Conservation (phyloP, 1,284 basidiomycete genomes). For the Puccinia hordei region DNA sequence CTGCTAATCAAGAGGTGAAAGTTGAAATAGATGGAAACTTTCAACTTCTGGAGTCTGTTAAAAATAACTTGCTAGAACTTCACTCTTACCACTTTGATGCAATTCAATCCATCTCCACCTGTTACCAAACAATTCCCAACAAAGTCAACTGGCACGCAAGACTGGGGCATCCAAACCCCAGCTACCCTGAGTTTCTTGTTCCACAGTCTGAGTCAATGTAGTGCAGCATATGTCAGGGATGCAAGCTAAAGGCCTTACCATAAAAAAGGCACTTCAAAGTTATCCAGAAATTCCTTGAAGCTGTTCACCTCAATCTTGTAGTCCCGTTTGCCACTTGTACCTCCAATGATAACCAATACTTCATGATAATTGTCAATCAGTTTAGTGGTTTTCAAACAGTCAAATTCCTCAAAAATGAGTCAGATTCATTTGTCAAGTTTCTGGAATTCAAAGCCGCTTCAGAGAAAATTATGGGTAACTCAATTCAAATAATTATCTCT, state of each 20-base stretch:
- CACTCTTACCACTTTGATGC: no score
- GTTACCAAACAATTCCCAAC: neutral
- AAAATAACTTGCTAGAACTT: no score
- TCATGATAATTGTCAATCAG: neutral
- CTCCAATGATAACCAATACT: neutral
- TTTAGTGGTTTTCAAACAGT: neutral
- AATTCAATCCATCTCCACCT: no score
- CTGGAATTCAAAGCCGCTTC: neutral
- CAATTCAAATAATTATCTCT: neutral
- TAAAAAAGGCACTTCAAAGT: neutral
- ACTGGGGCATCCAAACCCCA: neutral
- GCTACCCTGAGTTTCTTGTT: neutral
- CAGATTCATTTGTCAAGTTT: neutral
- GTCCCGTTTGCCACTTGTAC: neutral
- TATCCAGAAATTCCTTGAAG: slow-evolving; percentile 9
- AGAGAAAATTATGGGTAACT: neutral
- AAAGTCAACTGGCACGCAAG: neutral
- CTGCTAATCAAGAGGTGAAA: no score
- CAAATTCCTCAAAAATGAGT: neutral
- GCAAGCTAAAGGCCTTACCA: neutral
- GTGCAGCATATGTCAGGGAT: neutral
- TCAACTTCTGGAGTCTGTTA: no score
- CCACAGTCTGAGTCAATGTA: neutral
- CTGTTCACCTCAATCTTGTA: neutral
- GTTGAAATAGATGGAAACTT: no score